Conservation (phyloP, 2,329 filamentous ascomycete genomes). For the Phoma sp. region DNA sequence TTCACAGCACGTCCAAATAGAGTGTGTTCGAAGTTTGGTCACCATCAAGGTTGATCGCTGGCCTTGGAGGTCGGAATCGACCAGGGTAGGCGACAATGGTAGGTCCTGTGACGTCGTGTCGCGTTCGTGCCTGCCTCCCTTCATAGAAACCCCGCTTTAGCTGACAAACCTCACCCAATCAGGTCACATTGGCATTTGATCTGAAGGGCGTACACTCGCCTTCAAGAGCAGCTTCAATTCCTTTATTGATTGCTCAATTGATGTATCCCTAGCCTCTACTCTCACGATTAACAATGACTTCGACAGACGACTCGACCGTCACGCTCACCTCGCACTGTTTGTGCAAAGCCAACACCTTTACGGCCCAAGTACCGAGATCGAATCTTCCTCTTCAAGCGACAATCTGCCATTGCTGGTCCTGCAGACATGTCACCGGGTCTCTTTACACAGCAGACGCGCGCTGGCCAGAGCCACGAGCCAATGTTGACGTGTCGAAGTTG, state of each 20-base stretch:
- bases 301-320: constrained; percentile 21
- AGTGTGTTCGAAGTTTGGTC: neutral
- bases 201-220: neutral
- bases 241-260: neutral
- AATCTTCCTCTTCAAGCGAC: constrained; percentile 53
- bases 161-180: constrained; percentile 23
- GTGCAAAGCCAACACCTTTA: constrained; percentile 56
- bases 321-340: constrained; percentile 54
- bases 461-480: constrained; percentile 50
- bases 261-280: neutral
- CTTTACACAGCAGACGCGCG: constrained; percentile 48
- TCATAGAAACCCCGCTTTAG: constrained; percentile 23
- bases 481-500: constrained; percentile 42
- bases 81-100: neutral
- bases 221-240: neutral
- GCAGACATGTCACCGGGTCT: constrained; percentile 56
- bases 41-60: neutral
- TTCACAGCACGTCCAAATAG: too few species aligned
- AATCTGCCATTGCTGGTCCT: constrained; percentile 61
- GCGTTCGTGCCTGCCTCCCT: constrained; percentile 11
- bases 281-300: constrained; percentile 14
- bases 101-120: constrained; percentile 18
- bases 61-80: neutral
- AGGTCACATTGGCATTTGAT: neutral
- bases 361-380: constrained; percentile 39